phyloP scores from a whole-genome alignment of 2,329 filamentous ascomycete genomes.

The Penicillium griseofulvum region DNA sequence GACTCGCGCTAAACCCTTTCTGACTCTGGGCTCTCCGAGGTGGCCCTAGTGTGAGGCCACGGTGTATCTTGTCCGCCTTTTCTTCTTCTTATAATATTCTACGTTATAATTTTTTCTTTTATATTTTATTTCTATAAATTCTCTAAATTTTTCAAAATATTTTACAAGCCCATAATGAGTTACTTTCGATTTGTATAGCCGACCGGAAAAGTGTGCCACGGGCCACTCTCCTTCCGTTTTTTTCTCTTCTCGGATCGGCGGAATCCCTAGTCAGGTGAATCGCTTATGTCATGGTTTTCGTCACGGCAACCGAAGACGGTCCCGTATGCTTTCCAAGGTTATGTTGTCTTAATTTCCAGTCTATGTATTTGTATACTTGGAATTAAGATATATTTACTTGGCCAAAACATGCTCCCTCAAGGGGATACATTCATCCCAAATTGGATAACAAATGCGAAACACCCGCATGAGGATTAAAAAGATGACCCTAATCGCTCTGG shows the following conservation, averaged over 20 bases:
- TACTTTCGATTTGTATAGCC: not conserved
- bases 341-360: not conserved
- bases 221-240: slow-evolving; percentile 31
- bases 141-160: not conserved
- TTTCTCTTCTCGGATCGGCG: slow-evolving; percentile 39
- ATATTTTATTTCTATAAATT: not conserved
- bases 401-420: not conserved
- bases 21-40: slow-evolving; percentile 41
- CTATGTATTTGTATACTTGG: not conserved
- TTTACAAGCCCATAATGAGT: not conserved
- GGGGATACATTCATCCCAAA: not conserved
- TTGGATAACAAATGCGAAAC: not conserved
- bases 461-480: not conserved
- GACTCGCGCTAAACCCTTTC: slow-evolving; percentile 41
- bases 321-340: not conserved
- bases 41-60: slow-evolving; percentile 37
- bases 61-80: slow-evolving; percentile 9
- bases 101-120: not conserved
- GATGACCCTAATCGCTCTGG: not conserved
- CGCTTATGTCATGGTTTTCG: slow-evolving; percentile 37
- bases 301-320: slow-evolving; percentile 32
- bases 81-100: not conserved
- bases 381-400: not conserved
- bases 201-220: slow-evolving; percentile 15
- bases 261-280: slow-evolving; percentile 31